Evolutionary conservation across 805 yeast genomes (phyloP).

Genomic region (Saturnispora sanitii): DNA sequence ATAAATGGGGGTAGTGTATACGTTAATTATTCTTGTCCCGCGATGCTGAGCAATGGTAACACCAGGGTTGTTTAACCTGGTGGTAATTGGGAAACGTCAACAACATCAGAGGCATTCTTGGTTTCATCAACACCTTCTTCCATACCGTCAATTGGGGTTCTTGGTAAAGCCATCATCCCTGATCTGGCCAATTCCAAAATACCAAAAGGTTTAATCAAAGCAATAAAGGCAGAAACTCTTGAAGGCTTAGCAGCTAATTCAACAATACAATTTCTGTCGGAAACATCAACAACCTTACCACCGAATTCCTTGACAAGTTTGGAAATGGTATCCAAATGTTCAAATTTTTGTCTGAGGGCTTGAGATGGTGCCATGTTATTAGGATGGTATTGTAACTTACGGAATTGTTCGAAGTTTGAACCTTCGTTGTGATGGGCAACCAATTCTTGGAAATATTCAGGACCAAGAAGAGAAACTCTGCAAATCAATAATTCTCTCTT

Average conservation of each 20-base stretch:
- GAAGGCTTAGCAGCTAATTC: constrained; percentile 93
- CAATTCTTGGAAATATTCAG: constrained; percentile 95
- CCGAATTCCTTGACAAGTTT: constrained; percentile 80
- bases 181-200: constrained; percentile 92
- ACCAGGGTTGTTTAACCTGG: constrained; percentile 61
- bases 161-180: constrained; percentile 97
- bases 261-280: constrained; percentile 87
- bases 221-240: constrained; percentile 77
- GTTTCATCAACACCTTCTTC: constrained; percentile 37
- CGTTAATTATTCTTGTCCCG: too few species aligned
- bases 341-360: constrained; percentile 88
- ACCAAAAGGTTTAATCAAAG: constrained; percentile 90
- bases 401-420: constrained; percentile 33
- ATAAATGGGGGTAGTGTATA: too few species aligned
- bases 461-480: constrained; percentile 86
- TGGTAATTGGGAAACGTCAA: constrained; percentile 84
- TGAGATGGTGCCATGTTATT: constrained; percentile 82
- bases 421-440: constrained; percentile 69
- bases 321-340: constrained; percentile 76
- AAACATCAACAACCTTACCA: constrained; percentile 84
- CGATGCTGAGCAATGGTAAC: too few species aligned
- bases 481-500: constrained; percentile 86
- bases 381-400: constrained; percentile 62
- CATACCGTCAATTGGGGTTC: constrained; percentile 70
- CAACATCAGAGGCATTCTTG: constrained; percentile 55